Evolutionary conservation across 768 basidiomycete species (phyloP), one percentile per base, ranked within the genome.

Genomic region (Chlorophyllum brunneum): DNA sequence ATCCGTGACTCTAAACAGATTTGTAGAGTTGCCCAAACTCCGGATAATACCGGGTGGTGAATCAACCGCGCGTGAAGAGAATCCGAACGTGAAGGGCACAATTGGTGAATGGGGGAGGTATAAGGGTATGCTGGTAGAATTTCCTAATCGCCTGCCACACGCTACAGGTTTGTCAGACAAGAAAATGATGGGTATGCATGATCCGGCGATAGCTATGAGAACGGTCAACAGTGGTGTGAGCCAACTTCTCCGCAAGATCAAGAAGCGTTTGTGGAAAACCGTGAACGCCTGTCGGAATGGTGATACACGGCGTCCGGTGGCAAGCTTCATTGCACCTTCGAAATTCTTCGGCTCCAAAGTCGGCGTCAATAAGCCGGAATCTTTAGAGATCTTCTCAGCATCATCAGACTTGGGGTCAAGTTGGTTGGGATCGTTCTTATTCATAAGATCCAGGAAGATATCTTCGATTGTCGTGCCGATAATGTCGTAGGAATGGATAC

Each of bases 391-490:
- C 20, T 59, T 57, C 40, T 67, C 62, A 16, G 58, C 58, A 2
- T 47, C 58, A n/a, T 61, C 57, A 24, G 57, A 53, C 37, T 61
- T 58, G 11, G 62, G 55, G 2, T 54, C 56, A 11, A 46, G 16
- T 5, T 45, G 36, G n/a, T 72, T 66, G 18, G 29, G 24, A 20
- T 46, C 43, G 23, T 76, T 68, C 13, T 75, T 69, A 41, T 66
- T 65, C 86, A 90, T 88, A 15, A 92, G 66, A 34, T 78, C 74
- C 16, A 92, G 73, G 70, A 92, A 92, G 39, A 92, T 86, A 51
- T 90, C 86, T 64, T 92, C 89, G 34, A 92, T 84, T 6, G 86
- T 81, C 0, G 88, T 84, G 8, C 86, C 83, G 18, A 86, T 66
- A 20, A 89, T 74, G 50, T 89, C 84, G 59, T 85, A 87, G 0